Conservation (phyloP, 192 early-diverging fungal genomes). For the Pilaira anomala region DNA sequence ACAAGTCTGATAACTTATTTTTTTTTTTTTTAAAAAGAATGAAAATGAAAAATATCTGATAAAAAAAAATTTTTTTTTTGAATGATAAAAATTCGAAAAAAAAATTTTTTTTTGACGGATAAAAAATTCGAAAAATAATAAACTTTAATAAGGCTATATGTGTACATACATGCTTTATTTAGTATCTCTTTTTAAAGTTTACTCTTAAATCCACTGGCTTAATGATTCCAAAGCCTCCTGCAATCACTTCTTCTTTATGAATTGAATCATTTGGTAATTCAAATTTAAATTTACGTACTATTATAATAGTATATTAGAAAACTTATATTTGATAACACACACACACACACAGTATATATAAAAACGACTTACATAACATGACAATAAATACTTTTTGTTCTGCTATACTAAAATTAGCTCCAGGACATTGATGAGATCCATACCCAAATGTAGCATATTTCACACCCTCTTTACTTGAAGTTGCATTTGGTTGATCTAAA, state of each 20-base stretch:
- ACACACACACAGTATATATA: background rate
- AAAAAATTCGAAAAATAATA: too few species aligned
- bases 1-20: constrained; percentile 25
- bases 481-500: constrained; percentile 7
- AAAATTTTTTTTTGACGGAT: too few species aligned
- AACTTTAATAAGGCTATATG: too few species aligned
- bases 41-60: constrained; percentile 2
- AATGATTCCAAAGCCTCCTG: constrained; percentile 2
- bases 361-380: constrained; percentile 37
- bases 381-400: constrained; percentile 56
- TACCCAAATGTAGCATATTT: constrained; percentile 59
- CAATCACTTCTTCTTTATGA: constrained; percentile 14
- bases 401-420: constrained; percentile 57
- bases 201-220: background rate
- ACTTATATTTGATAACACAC: background rate
- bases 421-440: constrained; percentile 58
- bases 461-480: background rate
- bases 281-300: constrained; percentile 23
- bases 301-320: background rate
- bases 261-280: constrained; percentile 20
- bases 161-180: background rate
- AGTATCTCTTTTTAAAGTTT: constrained; percentile 23
- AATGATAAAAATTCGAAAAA: too few species aligned
- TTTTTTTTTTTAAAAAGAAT: constrained; percentile 9
- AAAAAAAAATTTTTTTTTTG: too few species aligned